phyloP scores from a whole-genome alignment of 129 eudicot species.

The Logfia minima region DNA sequence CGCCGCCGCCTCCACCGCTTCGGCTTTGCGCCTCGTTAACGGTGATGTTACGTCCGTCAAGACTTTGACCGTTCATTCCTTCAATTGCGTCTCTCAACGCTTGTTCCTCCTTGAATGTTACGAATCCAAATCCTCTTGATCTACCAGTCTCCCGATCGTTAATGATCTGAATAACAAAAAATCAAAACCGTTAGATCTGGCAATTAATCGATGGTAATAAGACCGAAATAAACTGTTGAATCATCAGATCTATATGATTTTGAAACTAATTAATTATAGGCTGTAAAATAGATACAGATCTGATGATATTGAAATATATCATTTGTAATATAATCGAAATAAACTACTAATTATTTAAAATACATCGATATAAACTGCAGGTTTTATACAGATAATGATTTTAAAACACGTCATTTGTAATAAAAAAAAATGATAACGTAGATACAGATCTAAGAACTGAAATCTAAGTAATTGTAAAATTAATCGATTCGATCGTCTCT shows the following conservation, averaged over 20 bases:
- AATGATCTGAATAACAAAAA: conserved; percentile 44
- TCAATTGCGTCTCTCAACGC: conserved; percentile 70
- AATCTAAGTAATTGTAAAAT: background rate
- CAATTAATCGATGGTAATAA: background rate
- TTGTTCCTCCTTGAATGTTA: conserved; percentile 64
- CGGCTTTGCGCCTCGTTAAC: conserved; percentile 88
- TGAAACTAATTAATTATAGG: too few relatives aligned
- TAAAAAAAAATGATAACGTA: background rate
- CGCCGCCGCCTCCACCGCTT: conserved; percentile 59
- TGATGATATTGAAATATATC: too few relatives aligned
- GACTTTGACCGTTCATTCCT: conserved; percentile 78
- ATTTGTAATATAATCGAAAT: too few relatives aligned
- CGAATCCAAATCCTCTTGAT: conserved; percentile 82
- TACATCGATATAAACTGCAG: too few relatives aligned
- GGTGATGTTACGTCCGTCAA: conserved; percentile 85
- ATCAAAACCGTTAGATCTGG: background rate
- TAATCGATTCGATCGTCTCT: conserved; percentile 53
- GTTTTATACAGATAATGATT: too few relatives aligned
- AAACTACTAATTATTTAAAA: too few relatives aligned
- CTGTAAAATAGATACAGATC: too few relatives aligned
- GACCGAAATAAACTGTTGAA: background rate
- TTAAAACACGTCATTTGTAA: too few relatives aligned
- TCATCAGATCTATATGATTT: background rate
- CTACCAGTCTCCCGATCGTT: conserved; percentile 82
- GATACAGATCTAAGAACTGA: background rate